A percentile compares a stretch with the other conserved stretches of the same genome.
phyloP scores from a whole-genome alignment of 805 yeast species.

The Tanozyma kutaoensis region DNA sequence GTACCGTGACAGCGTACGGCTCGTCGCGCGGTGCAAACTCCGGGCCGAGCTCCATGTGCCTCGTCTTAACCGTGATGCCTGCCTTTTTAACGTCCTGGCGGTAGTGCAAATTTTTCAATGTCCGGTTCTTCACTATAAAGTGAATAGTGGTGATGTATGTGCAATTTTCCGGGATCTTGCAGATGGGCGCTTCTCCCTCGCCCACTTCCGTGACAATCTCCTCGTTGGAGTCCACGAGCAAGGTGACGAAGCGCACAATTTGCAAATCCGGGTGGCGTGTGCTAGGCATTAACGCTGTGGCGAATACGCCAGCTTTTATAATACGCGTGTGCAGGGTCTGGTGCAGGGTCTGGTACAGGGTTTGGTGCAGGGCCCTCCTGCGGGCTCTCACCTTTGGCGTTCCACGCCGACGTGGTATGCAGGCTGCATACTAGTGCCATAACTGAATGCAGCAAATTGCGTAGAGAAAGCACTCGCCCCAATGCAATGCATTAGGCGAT shows the following conservation, averaged over 20 bases:
- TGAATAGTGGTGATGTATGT: constrained; percentile 18
- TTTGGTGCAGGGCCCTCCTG: too few species aligned
- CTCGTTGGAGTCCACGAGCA: constrained; percentile 16
- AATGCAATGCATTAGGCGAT: too few species aligned
- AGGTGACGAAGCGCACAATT: constrained; percentile 15
- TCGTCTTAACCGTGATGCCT: constrained; percentile 18
- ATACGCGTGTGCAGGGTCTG: too few species aligned
- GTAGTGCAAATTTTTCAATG: constrained; percentile 17
- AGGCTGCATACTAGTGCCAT: too few species aligned
- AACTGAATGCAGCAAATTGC: too few species aligned
- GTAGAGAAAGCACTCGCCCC: too few species aligned
- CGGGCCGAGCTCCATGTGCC: constrained; percentile 17
- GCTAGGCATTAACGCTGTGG: not conserved
- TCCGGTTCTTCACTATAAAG: constrained; percentile 16
- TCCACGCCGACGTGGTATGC: too few species aligned
- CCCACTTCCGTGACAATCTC: constrained; percentile 14
- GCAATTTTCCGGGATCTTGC: constrained; percentile 23
- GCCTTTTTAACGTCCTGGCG: constrained; percentile 22
- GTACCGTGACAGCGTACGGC: constrained; percentile 10
- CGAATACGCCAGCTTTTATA: too few species aligned
- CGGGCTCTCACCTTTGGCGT: too few species aligned
- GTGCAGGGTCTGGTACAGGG: too few species aligned
- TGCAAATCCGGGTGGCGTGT: constrained; percentile 18
- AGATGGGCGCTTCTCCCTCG: constrained; percentile 14
- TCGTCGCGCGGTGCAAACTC: constrained; percentile 20